Base-by-base conservation (phyloP, 306 rosid species). In the Malus fusca region DNA sequence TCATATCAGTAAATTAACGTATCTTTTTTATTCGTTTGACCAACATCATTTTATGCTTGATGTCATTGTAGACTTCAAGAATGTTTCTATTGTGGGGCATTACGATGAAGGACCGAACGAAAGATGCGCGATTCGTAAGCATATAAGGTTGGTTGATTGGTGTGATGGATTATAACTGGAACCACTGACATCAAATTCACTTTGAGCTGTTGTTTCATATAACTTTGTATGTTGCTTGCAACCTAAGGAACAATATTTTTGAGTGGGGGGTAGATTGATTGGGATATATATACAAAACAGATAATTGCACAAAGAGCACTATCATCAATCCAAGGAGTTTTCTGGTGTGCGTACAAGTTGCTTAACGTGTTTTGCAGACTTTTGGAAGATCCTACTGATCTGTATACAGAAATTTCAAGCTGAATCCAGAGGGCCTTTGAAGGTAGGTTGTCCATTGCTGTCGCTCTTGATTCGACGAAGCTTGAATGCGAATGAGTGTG, bases 251-350 rank as follows among this genome's bases (percentile, higher is more conserved):
- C 90, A 90, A 89, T 61, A 95, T 92, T 97, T 95, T 92, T 81
- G 97, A 95, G 84, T 80, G 90, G 87, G 98, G 6, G 97, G 92
- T 86, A 81, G 98, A 69, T 90, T 90, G 15, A 96, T 95, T 59
- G 98, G 98, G 67, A 95, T 95, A 58, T 90, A 92, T 90, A 58
- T 92, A 89, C 81, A 95, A 95, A 68, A 92, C 98, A 64, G 97
- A 95, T 76, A 90, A 90, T 69, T 95, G 98, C 91, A 95, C 98
- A 14, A 95, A 95, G 78, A 95, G 98, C 84, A 90, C 90, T 68
- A 90, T 96, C 55, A 88, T 95, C 60, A 85, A 95, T 82, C 97
- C 96, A 3, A 85, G 83, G 33, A 90, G 88, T 83, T 92, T 95
- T 79, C 91, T 77, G 13, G 92, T 90, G 4, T 90, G 92, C 71